phyloP scores from a whole-genome alignment of 768 basidiomycete species.

The Epithele typhae region DNA sequence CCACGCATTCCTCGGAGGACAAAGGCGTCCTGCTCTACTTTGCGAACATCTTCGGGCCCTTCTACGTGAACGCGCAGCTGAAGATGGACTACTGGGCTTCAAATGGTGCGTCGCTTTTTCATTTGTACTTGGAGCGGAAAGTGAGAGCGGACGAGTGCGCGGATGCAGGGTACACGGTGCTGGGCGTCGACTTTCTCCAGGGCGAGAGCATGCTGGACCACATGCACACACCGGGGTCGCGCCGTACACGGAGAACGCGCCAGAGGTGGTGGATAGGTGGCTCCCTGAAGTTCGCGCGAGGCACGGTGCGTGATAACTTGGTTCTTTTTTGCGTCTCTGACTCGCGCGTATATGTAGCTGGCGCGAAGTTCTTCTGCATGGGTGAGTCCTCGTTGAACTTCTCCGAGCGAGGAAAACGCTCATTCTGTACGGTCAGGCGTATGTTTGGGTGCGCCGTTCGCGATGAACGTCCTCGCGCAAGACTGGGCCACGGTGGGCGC shows the following conservation, averaged over 20 bases:
- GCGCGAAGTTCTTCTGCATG: slow-evolving; percentile 14
- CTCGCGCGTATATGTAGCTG: slow-evolving; percentile 15
- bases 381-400: too few species aligned
- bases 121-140: not conserved
- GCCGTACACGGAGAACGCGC: slow-evolving; percentile 28
- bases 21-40: slow-evolving; percentile 49
- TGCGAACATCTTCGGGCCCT: slow-evolving; percentile 56
- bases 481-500: slow-evolving; percentile 47
- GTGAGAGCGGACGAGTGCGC: not conserved
- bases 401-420: too few species aligned
- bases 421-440: slow-evolving; percentile 35
- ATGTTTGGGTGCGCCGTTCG: slow-evolving; percentile 54
- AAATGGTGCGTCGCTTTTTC: slow-evolving; percentile 35
- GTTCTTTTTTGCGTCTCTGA: too few species aligned
- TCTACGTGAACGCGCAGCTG: slow-evolving; percentile 53
- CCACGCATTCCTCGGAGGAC: not conserved
- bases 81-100: slow-evolving; percentile 62
- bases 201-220: slow-evolving; percentile 46
- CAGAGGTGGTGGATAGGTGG: slow-evolving; percentile 42
- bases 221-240: slow-evolving; percentile 25
- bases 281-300: slow-evolving; percentile 42
- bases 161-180: slow-evolving; percentile 48
- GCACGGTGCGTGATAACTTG: slow-evolving; percentile 35
- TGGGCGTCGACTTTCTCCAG: slow-evolving; percentile 62
- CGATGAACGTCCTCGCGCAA: slow-evolving; percentile 41